A percentile compares a stretch with the other conserved stretches of the same genome.
These are phyloP conservation scores for Ceratocystis destructans DNA, from an alignment of 2,329 filamentous ascomycete species.

Conservation along the genomic window DNA sequence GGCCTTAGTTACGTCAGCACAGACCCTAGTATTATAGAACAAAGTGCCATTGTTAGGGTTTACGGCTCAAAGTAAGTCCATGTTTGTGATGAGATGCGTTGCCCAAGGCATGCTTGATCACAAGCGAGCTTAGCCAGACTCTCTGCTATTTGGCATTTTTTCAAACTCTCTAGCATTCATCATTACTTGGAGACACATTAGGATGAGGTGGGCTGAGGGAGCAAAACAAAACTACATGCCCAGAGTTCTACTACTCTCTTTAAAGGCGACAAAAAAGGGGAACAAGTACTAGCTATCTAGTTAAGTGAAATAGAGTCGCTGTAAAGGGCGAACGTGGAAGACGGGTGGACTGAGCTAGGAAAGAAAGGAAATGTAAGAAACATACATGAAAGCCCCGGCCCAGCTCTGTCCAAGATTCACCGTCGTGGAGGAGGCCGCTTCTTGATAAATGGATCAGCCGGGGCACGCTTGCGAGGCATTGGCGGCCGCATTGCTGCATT, in stretches of 20 bases:
- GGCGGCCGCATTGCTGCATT: neutral
- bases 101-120: too few species aligned
- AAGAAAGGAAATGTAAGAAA: neutral
- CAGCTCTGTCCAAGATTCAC: neutral
- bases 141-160: too few species aligned
- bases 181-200: too few species aligned
- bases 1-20: too few species aligned
- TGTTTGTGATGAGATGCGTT: too few species aligned
- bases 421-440: slow-evolving; percentile 25
- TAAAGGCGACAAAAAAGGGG: neutral
- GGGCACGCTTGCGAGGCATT: slow-evolving; percentile 28
- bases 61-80: too few species aligned
- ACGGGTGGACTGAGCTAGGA: neutral
- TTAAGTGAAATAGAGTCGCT: neutral
- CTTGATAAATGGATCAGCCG: slow-evolving; percentile 35
- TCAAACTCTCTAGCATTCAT: too few species aligned
- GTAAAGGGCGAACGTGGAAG: neutral
- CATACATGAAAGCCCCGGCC: neutral
- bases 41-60: too few species aligned
- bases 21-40: too few species aligned
- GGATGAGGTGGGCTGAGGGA: too few species aligned
- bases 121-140: too few species aligned
- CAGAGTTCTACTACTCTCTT: neutral
- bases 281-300: neutral
- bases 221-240: neutral